Evolutionary conservation across 495 filamentous ascomycete genomes (phyloP).

Genomic region (Jackrogersella multiformis): DNA sequence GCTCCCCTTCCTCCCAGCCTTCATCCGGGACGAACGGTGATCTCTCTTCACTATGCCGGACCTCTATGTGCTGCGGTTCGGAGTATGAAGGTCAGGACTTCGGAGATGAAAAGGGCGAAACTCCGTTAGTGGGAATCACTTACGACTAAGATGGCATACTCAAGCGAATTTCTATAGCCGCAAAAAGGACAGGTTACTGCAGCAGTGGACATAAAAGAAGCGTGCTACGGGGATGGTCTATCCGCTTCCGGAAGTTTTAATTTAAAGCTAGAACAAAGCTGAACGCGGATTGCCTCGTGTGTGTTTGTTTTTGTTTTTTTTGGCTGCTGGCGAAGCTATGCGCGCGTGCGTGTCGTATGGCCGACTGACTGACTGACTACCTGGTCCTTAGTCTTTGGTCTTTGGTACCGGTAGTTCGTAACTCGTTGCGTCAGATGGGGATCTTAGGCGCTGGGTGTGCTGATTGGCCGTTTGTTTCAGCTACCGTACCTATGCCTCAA

Average conservation of each 20-base stretch:
- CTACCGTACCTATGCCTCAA: too few species aligned
- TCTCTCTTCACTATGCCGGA: slow-evolving; percentile 60
- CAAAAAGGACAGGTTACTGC: slow-evolving; percentile 57
- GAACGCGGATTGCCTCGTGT: too few species aligned
- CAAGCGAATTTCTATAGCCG: slow-evolving; percentile 47
- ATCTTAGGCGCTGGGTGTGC: background rate
- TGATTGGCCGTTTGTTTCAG: background rate
- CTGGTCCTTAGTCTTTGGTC: too few species aligned
- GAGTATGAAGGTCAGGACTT: background rate
- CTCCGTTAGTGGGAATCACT: slow-evolving; percentile 25
- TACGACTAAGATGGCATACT: slow-evolving; percentile 56
- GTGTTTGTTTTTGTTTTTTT: too few species aligned
- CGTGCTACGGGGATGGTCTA: background rate
- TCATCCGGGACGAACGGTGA: slow-evolving; percentile 63
- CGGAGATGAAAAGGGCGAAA: background rate
- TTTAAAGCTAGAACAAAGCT: background rate
- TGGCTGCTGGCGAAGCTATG: background rate
- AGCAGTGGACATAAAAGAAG: background rate
- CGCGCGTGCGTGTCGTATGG: slow-evolving; percentile 3
- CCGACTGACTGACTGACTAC: too few species aligned
- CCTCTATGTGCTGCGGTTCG: slow-evolving; percentile 66
- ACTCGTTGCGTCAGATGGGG: slow-evolving; percentile 5
- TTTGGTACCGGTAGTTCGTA: background rate
- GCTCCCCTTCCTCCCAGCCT: background rate
- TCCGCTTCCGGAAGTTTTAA: background rate